These are phyloP conservation scores for Claviceps africana DNA, from an alignment of 2,329 filamentous ascomycete species.

Conservation along the genomic window DNA sequence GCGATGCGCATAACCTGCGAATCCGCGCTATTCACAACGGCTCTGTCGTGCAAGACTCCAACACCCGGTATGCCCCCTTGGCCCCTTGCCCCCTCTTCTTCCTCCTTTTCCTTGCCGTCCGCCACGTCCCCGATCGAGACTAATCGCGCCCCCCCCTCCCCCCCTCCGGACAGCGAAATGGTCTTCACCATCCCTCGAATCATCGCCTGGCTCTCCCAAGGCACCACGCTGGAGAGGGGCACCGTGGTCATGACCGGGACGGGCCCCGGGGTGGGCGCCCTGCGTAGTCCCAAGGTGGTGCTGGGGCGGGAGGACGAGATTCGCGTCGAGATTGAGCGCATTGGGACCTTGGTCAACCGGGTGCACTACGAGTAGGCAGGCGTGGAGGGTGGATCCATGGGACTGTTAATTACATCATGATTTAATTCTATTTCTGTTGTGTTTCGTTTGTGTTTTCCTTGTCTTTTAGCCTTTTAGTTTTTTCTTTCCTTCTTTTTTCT, in stretches of 20 bases:
- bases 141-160: neutral
- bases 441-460: no score
- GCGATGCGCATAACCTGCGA: constrained; percentile 17
- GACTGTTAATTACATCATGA: no score
- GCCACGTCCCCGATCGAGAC: no score
- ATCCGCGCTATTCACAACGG: constrained; percentile 23
- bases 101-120: no score
- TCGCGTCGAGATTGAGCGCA: constrained; percentile 21
- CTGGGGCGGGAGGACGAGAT: constrained; percentile 24
- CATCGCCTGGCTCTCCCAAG: constrained; percentile 42
- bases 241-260: constrained; percentile 52
- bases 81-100: neutral
- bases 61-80: constrained; percentile 12
- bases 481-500: no score
- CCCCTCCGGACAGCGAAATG: constrained; percentile 31
- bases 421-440: no score
- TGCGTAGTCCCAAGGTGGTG: constrained; percentile 24
- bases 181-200: constrained; percentile 44
- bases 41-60: constrained; percentile 21
- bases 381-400: no score
- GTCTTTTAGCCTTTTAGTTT: no score
- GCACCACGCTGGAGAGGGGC: constrained; percentile 45
- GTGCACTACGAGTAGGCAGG: constrained; percentile 20
- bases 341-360: constrained; percentile 23
- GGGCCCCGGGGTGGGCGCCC: constrained; percentile 26